These are phyloP conservation scores for Acacia crassicarpa DNA, from an alignment of 306 rosid genomes.

Conservation along the genomic window DNA sequence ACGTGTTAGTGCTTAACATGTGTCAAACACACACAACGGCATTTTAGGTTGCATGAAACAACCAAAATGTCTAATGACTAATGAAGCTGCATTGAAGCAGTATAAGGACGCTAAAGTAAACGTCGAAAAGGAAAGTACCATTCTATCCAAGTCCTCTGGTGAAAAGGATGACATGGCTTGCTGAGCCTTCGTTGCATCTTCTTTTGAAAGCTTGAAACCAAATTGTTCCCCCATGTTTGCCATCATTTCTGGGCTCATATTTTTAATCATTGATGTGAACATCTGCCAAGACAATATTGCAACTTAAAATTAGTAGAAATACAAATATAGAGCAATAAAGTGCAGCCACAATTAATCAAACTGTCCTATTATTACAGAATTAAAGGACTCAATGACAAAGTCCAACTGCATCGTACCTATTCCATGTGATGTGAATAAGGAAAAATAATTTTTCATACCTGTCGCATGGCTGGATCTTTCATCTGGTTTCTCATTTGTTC, in stretches of 20 bases:
- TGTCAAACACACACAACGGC: background rate
- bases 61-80: background rate
- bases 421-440: constrained; percentile 8
- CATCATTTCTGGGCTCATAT: constrained; percentile 97
- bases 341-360: constrained; percentile 10
- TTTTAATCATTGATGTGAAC: constrained; percentile 89
- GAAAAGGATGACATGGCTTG: constrained; percentile 87
- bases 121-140: constrained; percentile 51
- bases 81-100: background rate
- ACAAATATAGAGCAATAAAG: background rate
- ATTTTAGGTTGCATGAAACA: background rate
- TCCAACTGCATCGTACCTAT: constrained; percentile 1
- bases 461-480: constrained; percentile 92
- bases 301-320: constrained; percentile 13
- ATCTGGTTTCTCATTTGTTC: constrained; percentile 96
- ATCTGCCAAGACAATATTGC: constrained; percentile 57
- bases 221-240: constrained; percentile 94
- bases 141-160: constrained; percentile 80
- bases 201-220: constrained; percentile 80
- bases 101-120: background rate
- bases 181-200: constrained; percentile 89
- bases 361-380: background rate
- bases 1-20: background rate
- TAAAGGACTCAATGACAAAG: background rate
- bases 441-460: constrained; percentile 53